Evolutionary conservation across 2,329 filamentous ascomycete species (phyloP), one percentile per base, ranked within the genome.

Genomic region (Polychaeton citri): DNA sequence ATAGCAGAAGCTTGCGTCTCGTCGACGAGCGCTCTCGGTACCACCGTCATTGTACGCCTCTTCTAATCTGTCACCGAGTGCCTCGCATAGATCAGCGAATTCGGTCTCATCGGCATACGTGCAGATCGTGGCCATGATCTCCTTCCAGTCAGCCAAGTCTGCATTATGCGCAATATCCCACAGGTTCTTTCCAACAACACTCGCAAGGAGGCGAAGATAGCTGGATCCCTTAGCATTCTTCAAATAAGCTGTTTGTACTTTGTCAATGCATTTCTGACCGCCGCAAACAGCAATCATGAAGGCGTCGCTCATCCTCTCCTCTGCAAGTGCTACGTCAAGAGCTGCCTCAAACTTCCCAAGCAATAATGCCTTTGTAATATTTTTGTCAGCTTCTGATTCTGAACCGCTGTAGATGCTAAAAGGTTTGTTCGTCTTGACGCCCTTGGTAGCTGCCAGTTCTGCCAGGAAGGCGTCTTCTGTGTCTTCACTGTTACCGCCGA

Each of bases 121-220:
- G 71, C 90, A 98, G 36, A 98, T 66, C 1, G 87, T 82, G 19
- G 85, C 87, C 82, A 98, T 92, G 3, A 88, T 79, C 60, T 96
- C 90, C 63, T 92, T 96, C 92, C 90, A 98, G 61, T 90, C 82
- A 35, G 73, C 72, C 32, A 98, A 65, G 52, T 95, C 83, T 6
- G 88, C 90, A 52, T 98, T 98, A 63, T 96, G 85, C 6, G 96
- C 90, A 32, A 96, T 74, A 62, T 98, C 90, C 90, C 88, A 96
- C 2, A 98, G 71, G 53, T 98, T 95, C 68, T 96, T 96, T 43
- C 82, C 79, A 38, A 94, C 87, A 35, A 98, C 84, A 5, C 88
- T 94, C 35, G 83, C 80, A 37, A 98, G 70, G 6, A 98, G 70
- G 30, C 92, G 80, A 38, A 96, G 68, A 53, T 98, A 98, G 61